Evolutionary conservation across 1,284 basidiomycete species (phyloP).

Genomic region (Peniophora sp.): DNA sequence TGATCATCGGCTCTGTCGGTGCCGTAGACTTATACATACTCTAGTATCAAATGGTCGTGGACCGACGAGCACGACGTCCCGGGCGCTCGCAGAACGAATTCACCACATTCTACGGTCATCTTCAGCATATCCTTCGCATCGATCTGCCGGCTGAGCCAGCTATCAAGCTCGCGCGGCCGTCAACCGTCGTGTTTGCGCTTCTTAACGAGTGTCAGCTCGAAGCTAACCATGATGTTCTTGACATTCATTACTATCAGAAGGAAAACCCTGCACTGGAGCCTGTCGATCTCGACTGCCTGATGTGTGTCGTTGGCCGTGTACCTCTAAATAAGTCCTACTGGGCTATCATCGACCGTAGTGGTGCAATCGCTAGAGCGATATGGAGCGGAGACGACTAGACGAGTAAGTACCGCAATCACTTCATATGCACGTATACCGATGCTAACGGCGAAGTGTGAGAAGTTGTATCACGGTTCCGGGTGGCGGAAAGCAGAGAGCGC

Average conservation of each 20-base stretch:
- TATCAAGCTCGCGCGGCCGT: not conserved
- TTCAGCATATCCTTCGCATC: conserved; percentile 5
- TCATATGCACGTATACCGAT: no score
- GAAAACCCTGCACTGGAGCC: not conserved
- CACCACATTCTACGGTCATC: conserved; percentile 3
- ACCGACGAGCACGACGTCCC: not conserved
- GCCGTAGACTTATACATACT: no score
- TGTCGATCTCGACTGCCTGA: conserved; percentile 4
- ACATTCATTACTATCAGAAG: conserved; percentile 4
- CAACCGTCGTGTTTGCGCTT: no score
- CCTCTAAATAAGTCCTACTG: not conserved
- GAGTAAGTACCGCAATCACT: no score
- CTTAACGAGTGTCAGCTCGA: conserved; percentile 2
- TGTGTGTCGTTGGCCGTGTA: conserved; percentile 6
- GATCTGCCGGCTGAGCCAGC: not conserved
- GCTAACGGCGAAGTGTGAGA: no score
- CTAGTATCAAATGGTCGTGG: not conserved
- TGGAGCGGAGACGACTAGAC: not conserved
- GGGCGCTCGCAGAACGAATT: not conserved
- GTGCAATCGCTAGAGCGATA: conserved; percentile 2
- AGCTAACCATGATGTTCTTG: conserved; percentile 1
- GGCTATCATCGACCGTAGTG: conserved; percentile 6
- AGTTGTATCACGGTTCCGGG: no score
- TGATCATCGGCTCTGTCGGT: no score
- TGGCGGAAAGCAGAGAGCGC: no score